phyloP scores from a whole-genome alignment of 1,139 yeast species.

The Yamadazyma dushanensis region DNA sequence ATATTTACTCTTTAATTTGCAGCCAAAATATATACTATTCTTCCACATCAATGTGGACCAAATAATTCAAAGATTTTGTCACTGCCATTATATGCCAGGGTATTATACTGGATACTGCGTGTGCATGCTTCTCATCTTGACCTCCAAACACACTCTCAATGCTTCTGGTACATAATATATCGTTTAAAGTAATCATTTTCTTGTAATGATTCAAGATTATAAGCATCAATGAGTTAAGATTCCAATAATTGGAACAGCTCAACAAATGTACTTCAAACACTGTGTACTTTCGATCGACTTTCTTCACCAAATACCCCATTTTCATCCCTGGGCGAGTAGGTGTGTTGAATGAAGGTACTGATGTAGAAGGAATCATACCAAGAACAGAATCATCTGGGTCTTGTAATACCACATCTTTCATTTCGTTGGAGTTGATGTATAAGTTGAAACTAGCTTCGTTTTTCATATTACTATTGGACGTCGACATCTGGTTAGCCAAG shows the following conservation, averaged over 20 bases:
- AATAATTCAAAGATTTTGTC: conserved; percentile 56
- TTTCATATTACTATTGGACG: conserved; percentile 2
- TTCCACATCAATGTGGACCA: conserved; percentile 44
- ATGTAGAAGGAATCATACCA: conserved; percentile 61
- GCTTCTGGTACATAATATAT: conserved; percentile 36
- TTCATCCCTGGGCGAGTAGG: conserved; percentile 71
- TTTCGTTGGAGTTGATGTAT: not conserved
- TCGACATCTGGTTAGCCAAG: conserved; percentile 10
- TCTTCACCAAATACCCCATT: conserved; percentile 66
- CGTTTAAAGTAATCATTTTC: conserved; percentile 56
- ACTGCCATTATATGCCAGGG: conserved; percentile 92
- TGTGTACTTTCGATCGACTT: conserved; percentile 22
- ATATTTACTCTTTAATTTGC: not conserved
- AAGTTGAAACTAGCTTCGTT: not conserved
- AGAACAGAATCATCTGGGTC: conserved; percentile 58
- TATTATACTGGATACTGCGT: conserved; percentile 27
- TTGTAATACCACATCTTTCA: conserved; percentile 41
- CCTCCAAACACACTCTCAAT: conserved; percentile 21
- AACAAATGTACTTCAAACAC: conserved; percentile 62
- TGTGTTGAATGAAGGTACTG: conserved; percentile 67
- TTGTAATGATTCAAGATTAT: conserved; percentile 67
- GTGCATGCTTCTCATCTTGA: conserved; percentile 23
- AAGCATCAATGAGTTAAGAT: conserved; percentile 56
- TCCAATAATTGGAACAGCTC: conserved; percentile 68
- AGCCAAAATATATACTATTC: conserved; percentile 16